These are phyloP conservation scores for Starmerella riodocensis DNA, from an alignment of 805 yeast species.

Conservation along the genomic window DNA sequence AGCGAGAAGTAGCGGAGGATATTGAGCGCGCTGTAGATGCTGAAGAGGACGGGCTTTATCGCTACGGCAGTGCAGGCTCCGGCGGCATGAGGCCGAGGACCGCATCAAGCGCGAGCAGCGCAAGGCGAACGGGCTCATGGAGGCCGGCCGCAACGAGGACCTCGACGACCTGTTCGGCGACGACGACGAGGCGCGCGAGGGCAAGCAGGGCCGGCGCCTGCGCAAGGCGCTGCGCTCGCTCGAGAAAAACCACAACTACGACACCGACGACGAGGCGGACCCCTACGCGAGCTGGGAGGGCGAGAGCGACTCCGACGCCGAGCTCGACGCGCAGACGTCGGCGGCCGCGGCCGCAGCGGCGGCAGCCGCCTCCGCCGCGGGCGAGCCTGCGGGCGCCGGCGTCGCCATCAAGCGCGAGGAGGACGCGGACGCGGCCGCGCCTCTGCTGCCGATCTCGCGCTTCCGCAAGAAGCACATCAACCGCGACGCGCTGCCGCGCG, in stretches of 20 bases:
- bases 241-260: constrained; percentile 77
- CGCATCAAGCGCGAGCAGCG: constrained; percentile 29
- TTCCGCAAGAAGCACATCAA: constrained; percentile 28
- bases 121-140: constrained; percentile 53
- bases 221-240: constrained; percentile 72
- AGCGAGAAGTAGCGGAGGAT: constrained; percentile 91
- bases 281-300: constrained; percentile 67
- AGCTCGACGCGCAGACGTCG: constrained; percentile 8
- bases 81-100: constrained; percentile 73
- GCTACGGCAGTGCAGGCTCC: too few relatives aligned
- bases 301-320: constrained; percentile 34
- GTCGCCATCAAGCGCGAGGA: constrained; percentile 8
- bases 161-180: constrained; percentile 59
- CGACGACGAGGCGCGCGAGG: constrained; percentile 56
- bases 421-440: constrained; percentile 3
- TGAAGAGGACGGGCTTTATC: constrained; percentile 92
- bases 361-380: constrained; percentile 3
- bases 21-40: constrained; percentile 98
- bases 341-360: constrained; percentile 34
- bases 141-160: constrained; percentile 43
- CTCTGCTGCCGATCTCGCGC: constrained; percentile 23
- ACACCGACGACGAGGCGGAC: constrained; percentile 69
- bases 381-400: constrained; percentile 7
- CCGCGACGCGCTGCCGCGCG: constrained; percentile 33
- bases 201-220: constrained; percentile 79